A percentile compares a stretch with the other conserved stretches of the same genome.
These are phyloP conservation scores for Amanita brunnescens DNA, from an alignment of 768 basidiomycete species.

Conservation along the genomic window DNA sequence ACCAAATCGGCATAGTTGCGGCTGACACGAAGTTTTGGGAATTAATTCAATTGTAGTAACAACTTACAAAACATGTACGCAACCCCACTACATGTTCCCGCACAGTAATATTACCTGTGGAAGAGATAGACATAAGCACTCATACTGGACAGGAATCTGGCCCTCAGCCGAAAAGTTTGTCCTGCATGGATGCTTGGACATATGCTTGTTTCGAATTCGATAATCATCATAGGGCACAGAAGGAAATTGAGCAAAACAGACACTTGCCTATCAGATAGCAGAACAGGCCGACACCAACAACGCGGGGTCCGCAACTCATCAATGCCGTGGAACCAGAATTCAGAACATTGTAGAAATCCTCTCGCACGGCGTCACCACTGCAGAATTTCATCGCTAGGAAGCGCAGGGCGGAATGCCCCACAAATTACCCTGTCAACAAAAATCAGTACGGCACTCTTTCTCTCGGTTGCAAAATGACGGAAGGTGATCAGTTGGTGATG, in stretches of 20 bases:
- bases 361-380: conserved; percentile 24
- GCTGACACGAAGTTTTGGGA: no score
- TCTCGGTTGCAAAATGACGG: background rate
- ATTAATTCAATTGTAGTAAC: background rate
- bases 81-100: background rate
- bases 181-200: conserved; percentile 66
- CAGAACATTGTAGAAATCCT: conserved; percentile 12
- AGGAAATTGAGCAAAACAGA: background rate
- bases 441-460: no score
- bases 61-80: background rate
- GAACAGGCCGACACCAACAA: background rate
- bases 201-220: conserved; percentile 55
- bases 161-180: conserved; percentile 45
- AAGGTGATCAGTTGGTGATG: conserved; percentile 53
- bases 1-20: background rate
- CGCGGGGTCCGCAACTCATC: background rate
- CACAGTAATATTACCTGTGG: background rate
- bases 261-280: conserved; percentile 3
- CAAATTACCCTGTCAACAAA: background rate
- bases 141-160: background rate
- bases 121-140: background rate
- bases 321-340: background rate
- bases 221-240: conserved; percentile 37
- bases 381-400: conserved; percentile 10
- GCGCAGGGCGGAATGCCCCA: background rate